phyloP scores from a whole-genome alignment of 176 grass and related monocot genomes.

The Triticum timopheevii region DNA sequence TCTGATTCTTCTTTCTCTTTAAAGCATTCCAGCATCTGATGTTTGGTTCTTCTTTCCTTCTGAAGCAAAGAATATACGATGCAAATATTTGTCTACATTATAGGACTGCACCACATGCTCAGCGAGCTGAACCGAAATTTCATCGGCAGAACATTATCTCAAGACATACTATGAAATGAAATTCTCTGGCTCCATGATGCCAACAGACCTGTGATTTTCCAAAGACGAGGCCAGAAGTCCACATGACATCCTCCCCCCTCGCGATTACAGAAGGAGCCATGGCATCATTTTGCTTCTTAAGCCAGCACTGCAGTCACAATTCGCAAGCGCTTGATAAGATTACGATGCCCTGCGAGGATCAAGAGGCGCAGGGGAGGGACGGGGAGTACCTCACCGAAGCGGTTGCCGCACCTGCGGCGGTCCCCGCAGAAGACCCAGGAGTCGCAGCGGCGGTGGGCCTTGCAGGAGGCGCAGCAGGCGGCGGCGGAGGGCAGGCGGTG shows the following conservation, averaged over 20 bases:
- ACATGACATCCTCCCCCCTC: conserved; percentile 62
- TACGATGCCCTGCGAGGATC: not conserved
- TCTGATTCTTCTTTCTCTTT: not conserved
- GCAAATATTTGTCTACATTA: not conserved
- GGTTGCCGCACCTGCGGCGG: conserved; percentile 52
- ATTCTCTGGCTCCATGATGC: not conserved
- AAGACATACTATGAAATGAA: not conserved
- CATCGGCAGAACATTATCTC: not conserved
- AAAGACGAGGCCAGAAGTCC: conserved; percentile 85
- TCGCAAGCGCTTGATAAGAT: not conserved
- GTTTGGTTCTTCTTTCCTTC: not conserved
- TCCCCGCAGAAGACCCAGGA: conserved; percentile 94
- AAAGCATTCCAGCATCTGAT: not conserved
- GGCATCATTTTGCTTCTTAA: conserved; percentile 84
- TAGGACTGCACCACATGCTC: not conserved
- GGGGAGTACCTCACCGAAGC: conserved; percentile 64
- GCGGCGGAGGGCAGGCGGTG: conserved; percentile 50
- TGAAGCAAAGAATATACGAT: not conserved
- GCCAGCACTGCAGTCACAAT: conserved; percentile 58
- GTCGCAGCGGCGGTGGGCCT: conserved; percentile 65
- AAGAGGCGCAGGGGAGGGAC: not conserved
- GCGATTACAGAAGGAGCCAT: conserved; percentile 52
- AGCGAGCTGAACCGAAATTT: not conserved
- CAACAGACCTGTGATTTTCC: conserved; percentile 57
- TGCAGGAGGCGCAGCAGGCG: conserved; percentile 75